phyloP scores from a whole-genome alignment of 106 monocot species.

The Dioscorea alata region DNA sequence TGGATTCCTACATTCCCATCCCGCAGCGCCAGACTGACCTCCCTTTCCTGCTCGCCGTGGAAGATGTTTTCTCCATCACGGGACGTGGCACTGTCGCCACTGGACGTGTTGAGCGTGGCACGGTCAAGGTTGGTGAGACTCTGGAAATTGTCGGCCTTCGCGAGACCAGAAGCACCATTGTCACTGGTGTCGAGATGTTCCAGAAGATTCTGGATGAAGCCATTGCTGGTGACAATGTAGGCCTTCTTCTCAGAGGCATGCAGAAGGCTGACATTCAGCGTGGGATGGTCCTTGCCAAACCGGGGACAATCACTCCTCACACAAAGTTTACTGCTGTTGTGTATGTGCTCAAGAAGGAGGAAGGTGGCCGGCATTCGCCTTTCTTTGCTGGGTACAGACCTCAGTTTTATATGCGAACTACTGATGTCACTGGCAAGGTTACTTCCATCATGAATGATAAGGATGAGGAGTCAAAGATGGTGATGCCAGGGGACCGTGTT shows the following conservation, averaged over 20 bases:
- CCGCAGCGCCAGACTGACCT: constrained; percentile 85
- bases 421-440: constrained; percentile 70
- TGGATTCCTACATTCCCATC: constrained; percentile 86
- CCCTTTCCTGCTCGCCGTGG: constrained; percentile 85
- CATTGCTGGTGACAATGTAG: constrained; percentile 70
- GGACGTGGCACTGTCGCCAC: constrained; percentile 91
- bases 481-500: constrained; percentile 78
- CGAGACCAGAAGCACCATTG: constrained; percentile 57
- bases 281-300: constrained; percentile 72
- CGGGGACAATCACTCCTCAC: constrained; percentile 74
- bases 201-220: constrained; percentile 82
- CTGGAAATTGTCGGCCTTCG: constrained; percentile 63
- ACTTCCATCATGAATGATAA: constrained; percentile 59
- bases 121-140: constrained; percentile 57
- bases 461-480: constrained; percentile 74
- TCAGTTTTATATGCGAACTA: constrained; percentile 81
- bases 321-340: constrained; percentile 62
- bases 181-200: constrained; percentile 86
- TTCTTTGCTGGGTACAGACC: constrained; percentile 68
- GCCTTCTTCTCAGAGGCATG: constrained; percentile 63
- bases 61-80: constrained; percentile 98
- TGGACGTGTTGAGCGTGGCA: constrained; percentile 75
- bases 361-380: constrained; percentile 76
- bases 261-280: constrained; percentile 63
- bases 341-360: constrained; percentile 78